These are phyloP conservation scores for Neurospora cerealis DNA, from an alignment of 495 filamentous ascomycete genomes.

Conservation along the genomic window DNA sequence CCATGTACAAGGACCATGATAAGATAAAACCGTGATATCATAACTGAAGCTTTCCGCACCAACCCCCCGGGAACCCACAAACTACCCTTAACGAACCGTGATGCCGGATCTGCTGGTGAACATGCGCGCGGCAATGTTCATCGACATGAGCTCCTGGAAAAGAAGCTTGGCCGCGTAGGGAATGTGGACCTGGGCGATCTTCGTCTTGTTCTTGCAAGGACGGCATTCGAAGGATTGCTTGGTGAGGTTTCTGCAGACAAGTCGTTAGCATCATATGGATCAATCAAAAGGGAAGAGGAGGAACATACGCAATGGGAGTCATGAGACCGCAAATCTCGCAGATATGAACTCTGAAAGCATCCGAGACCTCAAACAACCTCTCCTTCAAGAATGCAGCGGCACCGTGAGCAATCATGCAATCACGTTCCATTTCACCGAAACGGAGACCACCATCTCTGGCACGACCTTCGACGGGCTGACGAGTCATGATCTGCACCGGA, in stretches of 20 bases:
- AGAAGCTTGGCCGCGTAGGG: constrained; percentile 97
- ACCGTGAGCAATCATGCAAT: constrained; percentile 99
- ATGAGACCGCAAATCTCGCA: constrained; percentile 98
- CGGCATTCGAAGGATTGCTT: constrained; percentile 93
- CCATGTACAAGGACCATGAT: neutral
- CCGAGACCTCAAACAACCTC: constrained; percentile 89
- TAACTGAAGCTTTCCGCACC: neutral
- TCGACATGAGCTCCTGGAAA: constrained; percentile 94
- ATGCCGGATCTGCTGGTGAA: constrained; percentile 77
- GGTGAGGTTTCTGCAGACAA: constrained; percentile 64
- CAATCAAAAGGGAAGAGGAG: constrained; percentile 1
- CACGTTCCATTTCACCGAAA: constrained; percentile 99
- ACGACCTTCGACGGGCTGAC: constrained; percentile 97
- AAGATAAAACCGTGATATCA: constrained; percentile 1
- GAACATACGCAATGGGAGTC: constrained; percentile 95
- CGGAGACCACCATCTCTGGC: constrained; percentile 95
- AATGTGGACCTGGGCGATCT: constrained; percentile 93
- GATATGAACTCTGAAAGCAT: constrained; percentile 97
- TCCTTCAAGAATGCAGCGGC: constrained; percentile 96
- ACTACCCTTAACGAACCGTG: constrained; percentile 42
- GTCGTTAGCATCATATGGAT: constrained; percentile 13
- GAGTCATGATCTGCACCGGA: constrained; percentile 91
- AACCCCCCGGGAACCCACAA: neutral
- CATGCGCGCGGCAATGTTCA: constrained; percentile 98
- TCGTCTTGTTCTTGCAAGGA: constrained; percentile 96